Conservation (phyloP, 371 early-diverging fungal genomes). For the Mucor mucedo region DNA sequence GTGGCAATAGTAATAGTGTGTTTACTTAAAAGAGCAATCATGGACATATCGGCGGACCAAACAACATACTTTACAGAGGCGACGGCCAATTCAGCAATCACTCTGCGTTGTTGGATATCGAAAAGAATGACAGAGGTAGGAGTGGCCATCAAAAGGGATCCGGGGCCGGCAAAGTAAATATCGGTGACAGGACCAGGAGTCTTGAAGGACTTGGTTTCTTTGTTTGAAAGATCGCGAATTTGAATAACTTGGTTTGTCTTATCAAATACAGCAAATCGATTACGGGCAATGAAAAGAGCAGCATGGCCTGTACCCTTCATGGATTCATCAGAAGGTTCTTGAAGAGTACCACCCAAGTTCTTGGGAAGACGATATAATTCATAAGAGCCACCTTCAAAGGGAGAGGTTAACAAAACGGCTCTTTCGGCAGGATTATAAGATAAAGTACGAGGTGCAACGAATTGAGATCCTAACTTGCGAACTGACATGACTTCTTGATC, state of each 20-base stretch:
- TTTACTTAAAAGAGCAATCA: constrained; percentile 91
- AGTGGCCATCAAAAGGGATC: constrained; percentile 83
- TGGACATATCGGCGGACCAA: constrained; percentile 88
- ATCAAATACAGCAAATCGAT: constrained; percentile 94
- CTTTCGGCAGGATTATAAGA: constrained; percentile 96
- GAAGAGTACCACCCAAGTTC: constrained; percentile 68
- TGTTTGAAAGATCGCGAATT: constrained; percentile 85
- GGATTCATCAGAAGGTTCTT: constrained; percentile 66
- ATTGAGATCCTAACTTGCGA: constrained; percentile 68
- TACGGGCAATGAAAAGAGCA: constrained; percentile 93
- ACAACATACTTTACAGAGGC: constrained; percentile 87
- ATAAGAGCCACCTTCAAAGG: constrained; percentile 86
- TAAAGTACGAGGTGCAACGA: constrained; percentile 74
- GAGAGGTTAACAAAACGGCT: constrained; percentile 80
- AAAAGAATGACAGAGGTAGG: constrained; percentile 83
- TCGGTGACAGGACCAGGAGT: constrained; percentile 77
- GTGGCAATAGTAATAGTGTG: constrained; percentile 90
- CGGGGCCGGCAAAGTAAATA: constrained; percentile 88
- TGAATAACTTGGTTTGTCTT: constrained; percentile 74
- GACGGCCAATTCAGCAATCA: constrained; percentile 76
- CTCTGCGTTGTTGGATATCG: constrained; percentile 85
- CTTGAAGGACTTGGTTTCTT: constrained; percentile 88
- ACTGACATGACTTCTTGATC: constrained; percentile 82
- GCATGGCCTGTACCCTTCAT: constrained; percentile 82
- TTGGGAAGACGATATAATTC: constrained; percentile 86